Base-by-base conservation (phyloP, 2,329 filamentous ascomycete genomes). In the Dactylellina haptotyla region DNA sequence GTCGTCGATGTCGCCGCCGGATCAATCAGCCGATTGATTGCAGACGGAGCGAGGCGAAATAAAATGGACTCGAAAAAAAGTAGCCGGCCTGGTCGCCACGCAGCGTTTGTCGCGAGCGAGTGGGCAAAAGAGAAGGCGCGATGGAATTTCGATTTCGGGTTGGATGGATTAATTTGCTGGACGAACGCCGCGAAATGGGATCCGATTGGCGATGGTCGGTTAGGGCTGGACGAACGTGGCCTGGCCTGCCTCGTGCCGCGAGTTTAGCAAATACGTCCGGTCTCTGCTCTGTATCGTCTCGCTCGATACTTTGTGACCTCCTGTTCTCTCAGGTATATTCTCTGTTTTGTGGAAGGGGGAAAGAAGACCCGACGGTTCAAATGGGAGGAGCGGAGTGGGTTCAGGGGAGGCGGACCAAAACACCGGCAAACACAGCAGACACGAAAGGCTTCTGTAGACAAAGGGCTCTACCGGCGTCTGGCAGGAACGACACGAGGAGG, bases 141-240 rank as follows among this genome's bases (percentile, higher is more conserved):
- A 50, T 26, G 45, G 25, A 23, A 6, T 8, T 5, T 6, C 16
- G 4, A 16, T 8, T 4, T 9, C 8, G 8, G 16, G 43, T 16
- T 9, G 39, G 39, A 43, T 4, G 43, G 5, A 14, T 2, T 6
- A 20, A 25, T n/a, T 6, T n/a, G 16, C 6, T 18, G 39, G 45
- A 39, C 30, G 43, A 12, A 50, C 23, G 18, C 28, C 41, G 16
- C 56, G 41, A 61, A 30, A 56, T n/a, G 14, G 26, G 28, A 57
- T 57, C 56, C 56, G 65, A 70, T 70, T 70, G 65, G 65, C 65
- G 65, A 70, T 70, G 34, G 28, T 32, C 58, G 51, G 30, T 50
- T 51, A 51, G 63, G 32, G n/a, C n/a, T n/a, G n/a, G n/a, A n/a
- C n/a, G n/a, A n/a, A n/a, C 63, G 43, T 53, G 37, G 30, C 43